Evolutionary conservation across 306 rosid genomes (phyloP).

Genomic region (Cyamopsis tetragonoloba): DNA sequence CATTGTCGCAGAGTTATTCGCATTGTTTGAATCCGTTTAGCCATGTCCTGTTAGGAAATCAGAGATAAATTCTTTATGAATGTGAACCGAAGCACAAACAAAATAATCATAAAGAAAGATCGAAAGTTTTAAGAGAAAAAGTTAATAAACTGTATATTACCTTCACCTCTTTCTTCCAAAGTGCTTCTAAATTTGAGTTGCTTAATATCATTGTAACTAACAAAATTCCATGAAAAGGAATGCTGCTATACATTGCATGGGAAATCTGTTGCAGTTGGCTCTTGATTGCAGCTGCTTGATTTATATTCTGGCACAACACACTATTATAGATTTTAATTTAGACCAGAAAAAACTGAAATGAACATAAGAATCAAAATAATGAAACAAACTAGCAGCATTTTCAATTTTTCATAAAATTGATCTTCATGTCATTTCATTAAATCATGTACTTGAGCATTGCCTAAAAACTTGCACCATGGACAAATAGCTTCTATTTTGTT

Average conservation of each 20-base stretch:
- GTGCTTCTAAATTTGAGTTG: constrained; percentile 48
- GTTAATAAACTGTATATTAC: constrained; percentile 24
- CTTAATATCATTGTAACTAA: constrained; percentile 57
- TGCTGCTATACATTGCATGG: constrained; percentile 78
- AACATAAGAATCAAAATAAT: background rate
- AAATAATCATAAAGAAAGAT: too few species aligned
- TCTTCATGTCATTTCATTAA: background rate
- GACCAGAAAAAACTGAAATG: background rate
- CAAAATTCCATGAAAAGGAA: constrained; percentile 63
- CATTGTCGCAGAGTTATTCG: constrained; percentile 44
- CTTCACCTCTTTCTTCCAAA: constrained; percentile 75
- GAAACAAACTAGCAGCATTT: background rate
- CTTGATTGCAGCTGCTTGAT: constrained; percentile 65
- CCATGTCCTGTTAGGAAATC: too few species aligned
- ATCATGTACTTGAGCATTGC: background rate
- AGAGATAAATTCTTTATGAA: too few species aligned
- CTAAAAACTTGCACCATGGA: background rate
- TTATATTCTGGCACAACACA: constrained; percentile 56
- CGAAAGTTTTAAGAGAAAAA: too few species aligned
- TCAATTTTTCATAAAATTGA: background rate
- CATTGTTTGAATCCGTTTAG: constrained; percentile 67
- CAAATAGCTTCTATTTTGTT: background rate
- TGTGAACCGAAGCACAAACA: too few species aligned
- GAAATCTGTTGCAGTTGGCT: constrained; percentile 77
- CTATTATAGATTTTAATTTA: constrained; percentile 8